Evolutionary conservation across 2,329 filamentous ascomycete genomes (phyloP), one percentile per base, ranked within the genome.

Genomic region (Dactylonectria estremocensis): DNA sequence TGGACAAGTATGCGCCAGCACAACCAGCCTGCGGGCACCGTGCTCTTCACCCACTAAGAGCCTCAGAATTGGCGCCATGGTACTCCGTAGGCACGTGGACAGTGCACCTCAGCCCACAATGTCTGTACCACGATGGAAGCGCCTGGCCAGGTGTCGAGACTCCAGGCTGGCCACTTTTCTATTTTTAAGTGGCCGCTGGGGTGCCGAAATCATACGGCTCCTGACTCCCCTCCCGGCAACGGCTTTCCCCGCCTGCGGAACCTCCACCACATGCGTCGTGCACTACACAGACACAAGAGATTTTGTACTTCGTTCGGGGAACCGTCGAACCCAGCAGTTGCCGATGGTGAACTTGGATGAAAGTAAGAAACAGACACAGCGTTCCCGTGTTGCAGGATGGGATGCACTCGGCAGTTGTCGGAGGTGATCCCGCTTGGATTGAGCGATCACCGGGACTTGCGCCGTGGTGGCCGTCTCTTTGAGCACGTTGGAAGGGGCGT

Each of bases 321-420:
- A 59, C 56, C 14, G 31, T 50, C 45, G 45, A 59, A 7, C 56
- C n/a, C n/a, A n/a, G n/a, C 45, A 59, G 56, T 16, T 59, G 45
- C 45, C 20, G 31, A 59, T 59, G 10, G 45, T 24, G 45, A 59
- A 50, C 43, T 59, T 50, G 28, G 56, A 59, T 50, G 31, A 28
- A 62, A 35, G 60, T 54, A 56, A 54, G 33, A 61, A 61, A 49
- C 8, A 59, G 45, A 40, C 28, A 59, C 14, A 50, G 56, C 13
- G 45, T 50, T 59, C 45, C 43, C 31, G 16, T 40, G 43, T 59
- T 59, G 10, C n/a, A 46, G 55, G 55, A 57, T 57, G 22, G 16
- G 28, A 58, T 58, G n/a, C n/a, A 58, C 40, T 58, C n/a, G n/a
- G 16, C 9, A 37, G n/a, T 58, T 60, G 33, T 52, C 43, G n/a